Evolutionary conservation across 345 rosid species (phyloP), one percentile per base, ranked within the genome.

Genomic region (Aquilaria sinensis): DNA sequence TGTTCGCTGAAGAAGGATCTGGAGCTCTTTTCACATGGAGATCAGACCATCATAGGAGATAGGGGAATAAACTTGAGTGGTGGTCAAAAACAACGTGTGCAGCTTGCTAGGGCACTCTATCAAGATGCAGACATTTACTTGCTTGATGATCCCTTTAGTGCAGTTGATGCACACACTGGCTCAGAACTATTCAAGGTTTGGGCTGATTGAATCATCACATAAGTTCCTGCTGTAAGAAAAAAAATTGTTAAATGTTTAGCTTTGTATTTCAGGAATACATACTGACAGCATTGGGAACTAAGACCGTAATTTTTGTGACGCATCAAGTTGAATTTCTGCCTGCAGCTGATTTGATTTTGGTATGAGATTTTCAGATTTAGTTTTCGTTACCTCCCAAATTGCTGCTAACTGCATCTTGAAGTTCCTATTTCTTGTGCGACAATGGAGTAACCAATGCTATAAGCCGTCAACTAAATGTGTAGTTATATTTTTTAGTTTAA

Each of bases 321-420:
- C 99, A 95, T 83, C 99, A 95, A 85, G 96, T 95, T 65, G 99
- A 95, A 77, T 95, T 91, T 85, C 81, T 95, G 61, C 99, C 97
- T 4, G 73, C 88, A 53, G 96, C 99, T 61, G 97, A 91, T 73
- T 72, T 91, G 74, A 95, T 95, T 67, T 79, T 95, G 97, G 99
- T 95, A 80, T 47, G 91, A 58, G 55, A 50, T 66, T 67, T 62
- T 80, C n/a, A 16, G 30, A 69, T 43, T 63, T 67, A 30, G 41
- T 59, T 73, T 67, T 66, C 46, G 23, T 33, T 48, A 47, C 47
- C 37, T 10, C 6, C 33, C 34, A 7, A 16, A 55, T 23, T 47
- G 5, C 43, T 47, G 55, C 52, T 48, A 57, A 31, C 55, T 65
- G 56, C 32, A 33, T 58, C 30, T 50, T 51, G 32, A 34, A 66